Evolutionary conservation across 441 rosid species (phyloP).

Genomic region (Melastoma candidum): DNA sequence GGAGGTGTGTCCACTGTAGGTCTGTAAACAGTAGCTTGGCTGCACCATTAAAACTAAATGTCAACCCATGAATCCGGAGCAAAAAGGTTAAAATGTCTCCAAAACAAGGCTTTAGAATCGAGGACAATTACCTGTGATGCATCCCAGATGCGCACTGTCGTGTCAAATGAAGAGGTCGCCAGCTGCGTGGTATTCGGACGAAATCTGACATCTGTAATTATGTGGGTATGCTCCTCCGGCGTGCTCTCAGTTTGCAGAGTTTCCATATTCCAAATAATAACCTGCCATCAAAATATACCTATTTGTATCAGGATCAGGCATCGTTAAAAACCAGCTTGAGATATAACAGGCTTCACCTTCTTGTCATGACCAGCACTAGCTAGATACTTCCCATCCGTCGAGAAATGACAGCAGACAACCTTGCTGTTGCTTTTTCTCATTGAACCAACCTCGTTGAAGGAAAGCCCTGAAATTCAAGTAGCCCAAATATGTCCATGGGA

Average conservation of each 20-base stretch:
- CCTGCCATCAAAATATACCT: constrained; percentile 16
- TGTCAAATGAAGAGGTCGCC: constrained; percentile 67
- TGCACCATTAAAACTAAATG: constrained; percentile 16
- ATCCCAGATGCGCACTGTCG: constrained; percentile 58
- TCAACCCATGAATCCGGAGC: not conserved
- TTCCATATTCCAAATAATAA: constrained; percentile 69
- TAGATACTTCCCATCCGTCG: constrained; percentile 66
- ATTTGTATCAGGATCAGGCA: not conserved
- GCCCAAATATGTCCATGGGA: constrained; percentile 3
- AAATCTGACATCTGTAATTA: constrained; percentile 61
- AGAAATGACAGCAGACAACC: constrained; percentile 69
- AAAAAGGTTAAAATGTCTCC: not conserved
- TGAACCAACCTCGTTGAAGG: constrained; percentile 57
- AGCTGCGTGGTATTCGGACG: constrained; percentile 58
- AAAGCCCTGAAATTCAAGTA: constrained; percentile 32
- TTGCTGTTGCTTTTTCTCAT: constrained; percentile 49
- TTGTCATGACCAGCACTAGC: constrained; percentile 83
- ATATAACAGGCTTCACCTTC: constrained; percentile 34
- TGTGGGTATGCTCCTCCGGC: constrained; percentile 49
- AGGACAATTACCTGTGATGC: constrained; percentile 36
- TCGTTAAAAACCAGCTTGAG: not conserved
- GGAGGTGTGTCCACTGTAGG: constrained; percentile 36
- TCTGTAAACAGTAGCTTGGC: constrained; percentile 36
- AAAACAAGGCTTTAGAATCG: constrained; percentile 6
- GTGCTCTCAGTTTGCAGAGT: constrained; percentile 43